Evolutionary conservation across 2,329 filamentous ascomycete species (phyloP), one percentile per base, ranked within the genome.

Genomic region (Trichoderma breve): DNA sequence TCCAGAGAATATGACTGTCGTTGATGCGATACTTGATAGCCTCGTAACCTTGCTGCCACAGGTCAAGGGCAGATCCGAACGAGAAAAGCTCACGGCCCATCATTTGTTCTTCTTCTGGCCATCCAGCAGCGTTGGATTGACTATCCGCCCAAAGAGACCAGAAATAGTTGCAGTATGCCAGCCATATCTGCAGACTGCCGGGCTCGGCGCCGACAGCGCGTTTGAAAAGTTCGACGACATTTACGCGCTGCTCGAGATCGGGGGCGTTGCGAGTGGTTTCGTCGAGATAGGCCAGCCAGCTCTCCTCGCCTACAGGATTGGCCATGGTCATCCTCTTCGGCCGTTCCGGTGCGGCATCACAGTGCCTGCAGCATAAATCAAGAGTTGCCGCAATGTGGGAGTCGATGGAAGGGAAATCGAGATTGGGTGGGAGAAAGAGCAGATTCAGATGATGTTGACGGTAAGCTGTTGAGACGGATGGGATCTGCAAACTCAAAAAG

Each of bases 1-100:
- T 89, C 93, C 93, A 97, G 12, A 96, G 86, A 71, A 90, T 81
- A 78, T 94, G 91, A 78, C 93, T 95, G 79, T 94, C 92, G 78
- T 88, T 88, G 72, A 96, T 84, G 73, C 92, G 91, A 81, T 91
- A 93, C 78, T 91, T 89, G 68, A 93, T 92, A 55, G 89, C 88
- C 73, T 91, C 87, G 75, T 93, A 90, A 43, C 89, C 93, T 76
- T 92, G 87, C 78, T 91, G 88, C 87, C 93, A 93, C 1, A 93
- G 86, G 69, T 89, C 87, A 69, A 93, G 82, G 60, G 92, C 88
- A 61, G 87, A 82, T 39, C 91, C 88, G 74, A 91, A 87, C 7
- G 89, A 89, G 80, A 96, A 95, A 53, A 93, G 82, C 74, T 94
- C 91, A 76, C 88, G 88, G 65, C 90, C 92, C 72, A 93, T 83